A percentile compares a stretch with the other conserved stretches of the same genome.
Evolutionary conservation across 169 alveolate species (phyloP).

Genomic region (Plasmodium inui): DNA sequence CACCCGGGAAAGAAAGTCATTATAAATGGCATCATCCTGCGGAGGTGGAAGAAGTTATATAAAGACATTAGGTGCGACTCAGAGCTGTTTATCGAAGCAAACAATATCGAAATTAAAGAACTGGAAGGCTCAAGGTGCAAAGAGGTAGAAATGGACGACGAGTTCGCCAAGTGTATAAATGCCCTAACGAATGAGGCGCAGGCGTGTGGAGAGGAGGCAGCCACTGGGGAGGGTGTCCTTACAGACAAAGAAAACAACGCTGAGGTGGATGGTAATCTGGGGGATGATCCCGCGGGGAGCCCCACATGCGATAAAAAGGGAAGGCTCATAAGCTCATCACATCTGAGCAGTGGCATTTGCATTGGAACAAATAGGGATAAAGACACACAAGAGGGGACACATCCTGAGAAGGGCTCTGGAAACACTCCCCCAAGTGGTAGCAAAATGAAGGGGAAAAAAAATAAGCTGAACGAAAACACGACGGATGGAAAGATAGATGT

Average conservation of each 20-base stretch:
- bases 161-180: slow-evolving; percentile 64
- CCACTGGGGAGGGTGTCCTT: neutral
- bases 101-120: slow-evolving; percentile 74
- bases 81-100: slow-evolving; percentile 81
- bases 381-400: neutral
- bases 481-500: neutral
- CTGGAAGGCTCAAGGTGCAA: slow-evolving; percentile 16
- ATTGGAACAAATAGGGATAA: neutral
- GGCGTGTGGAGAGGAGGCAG: slow-evolving; percentile 16
- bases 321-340: neutral
- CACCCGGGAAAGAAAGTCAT: slow-evolving; percentile 83
- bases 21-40: slow-evolving; percentile 76
- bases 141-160: slow-evolving; percentile 41
- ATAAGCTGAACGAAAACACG: neutral
- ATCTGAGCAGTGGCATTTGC: neutral
- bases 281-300: neutral
- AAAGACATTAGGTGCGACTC: slow-evolving; percentile 80
- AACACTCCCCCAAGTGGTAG: neutral
- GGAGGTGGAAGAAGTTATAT: slow-evolving; percentile 79
- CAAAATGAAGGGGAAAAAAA: neutral
- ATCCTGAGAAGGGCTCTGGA: neutral
- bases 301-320: neutral
- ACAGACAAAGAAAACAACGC: neutral
- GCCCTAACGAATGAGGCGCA: slow-evolving; percentile 26
- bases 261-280: neutral